Evolutionary conservation across 2,329 filamentous ascomycete genomes (phyloP), one percentile per base, ranked within the genome.

Genomic region (Calonectria hawksworthii): DNA sequence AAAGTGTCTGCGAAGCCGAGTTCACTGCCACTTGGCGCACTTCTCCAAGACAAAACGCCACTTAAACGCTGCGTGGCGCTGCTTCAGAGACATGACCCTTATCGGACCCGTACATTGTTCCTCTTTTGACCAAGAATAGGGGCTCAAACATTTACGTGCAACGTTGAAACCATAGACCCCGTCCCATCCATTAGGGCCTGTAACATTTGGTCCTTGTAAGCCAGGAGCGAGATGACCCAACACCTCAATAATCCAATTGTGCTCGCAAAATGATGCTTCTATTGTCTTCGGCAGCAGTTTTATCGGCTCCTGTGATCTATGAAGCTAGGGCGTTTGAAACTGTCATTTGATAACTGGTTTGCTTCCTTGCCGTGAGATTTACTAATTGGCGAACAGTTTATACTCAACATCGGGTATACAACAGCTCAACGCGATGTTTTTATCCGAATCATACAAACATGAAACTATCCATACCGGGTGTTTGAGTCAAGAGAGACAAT

Each of bases 31-130:
- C 30, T 16, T 52, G 36, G 4, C 36, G 65, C 50, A 41, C 52
- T 68, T 36, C 14, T 8, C 36, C 28, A 34, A 73, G 32, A 63
- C 70, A 65, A 64, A 47, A 51, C 44, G 65, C 68, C 71, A 73
- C 54, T 65, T 65, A 56, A 63, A 28, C 63, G 28, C 14, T 59
- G 51, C 34, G 70, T 38, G 64, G 44, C 47, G 41, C 32, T 64
- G 54, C 54, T 34, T 41, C 26, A 68, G 23, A 66, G 44, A 47
- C 70, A 52, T 28, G 41, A 28, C 63, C 34, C 34, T 68, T 56
- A 34, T 56, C 50, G 47, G 70, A n/a, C 51, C 28, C 47, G 7
- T 21, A 16, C 16, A 26, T 30, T 26, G 23, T 63, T 47, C 44
- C 44, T 47, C n/a, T 13, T 47, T 63, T 23, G 18, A 41, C 23